phyloP scores from a whole-genome alignment of 2,329 filamentous ascomycete genomes.

The Pochonia chlamydosporia region DNA sequence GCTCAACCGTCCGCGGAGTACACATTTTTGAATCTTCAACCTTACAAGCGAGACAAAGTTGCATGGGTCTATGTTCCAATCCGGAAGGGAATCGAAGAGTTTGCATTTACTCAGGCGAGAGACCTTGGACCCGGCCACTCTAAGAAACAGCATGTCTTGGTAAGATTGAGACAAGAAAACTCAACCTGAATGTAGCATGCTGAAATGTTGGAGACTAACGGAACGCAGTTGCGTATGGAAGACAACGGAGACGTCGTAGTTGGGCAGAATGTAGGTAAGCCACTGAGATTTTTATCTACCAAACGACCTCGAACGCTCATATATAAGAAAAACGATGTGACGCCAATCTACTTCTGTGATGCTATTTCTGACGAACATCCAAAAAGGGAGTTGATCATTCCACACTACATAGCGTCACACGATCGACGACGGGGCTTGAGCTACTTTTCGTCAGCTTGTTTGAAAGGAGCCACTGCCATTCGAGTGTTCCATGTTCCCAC shows the following conservation, averaged over 20 bases:
- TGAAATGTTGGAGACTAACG: not conserved
- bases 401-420: not conserved
- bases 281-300: not conserved
- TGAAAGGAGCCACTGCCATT: not conserved
- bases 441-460: not conserved
- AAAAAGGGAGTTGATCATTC: not conserved
- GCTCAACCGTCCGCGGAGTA: not conserved
- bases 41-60: not conserved
- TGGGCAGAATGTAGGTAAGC: not conserved
- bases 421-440: not conserved
- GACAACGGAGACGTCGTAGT: not conserved
- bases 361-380: not conserved
- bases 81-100: not conserved
- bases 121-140: not conserved
- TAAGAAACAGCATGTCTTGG: not conserved
- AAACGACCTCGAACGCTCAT: not conserved
- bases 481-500: not conserved
- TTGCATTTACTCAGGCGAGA: not conserved
- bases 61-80: not conserved
- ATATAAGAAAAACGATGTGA: not conserved
- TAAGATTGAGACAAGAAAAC: not conserved
- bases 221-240: not conserved
- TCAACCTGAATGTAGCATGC: not conserved
- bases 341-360: not conserved
- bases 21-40: not conserved